Evolutionary conservation across 2,329 filamentous ascomycete species (phyloP), one percentile per base, ranked within the genome.

Genomic region (Madurella mycetomatis): DNA sequence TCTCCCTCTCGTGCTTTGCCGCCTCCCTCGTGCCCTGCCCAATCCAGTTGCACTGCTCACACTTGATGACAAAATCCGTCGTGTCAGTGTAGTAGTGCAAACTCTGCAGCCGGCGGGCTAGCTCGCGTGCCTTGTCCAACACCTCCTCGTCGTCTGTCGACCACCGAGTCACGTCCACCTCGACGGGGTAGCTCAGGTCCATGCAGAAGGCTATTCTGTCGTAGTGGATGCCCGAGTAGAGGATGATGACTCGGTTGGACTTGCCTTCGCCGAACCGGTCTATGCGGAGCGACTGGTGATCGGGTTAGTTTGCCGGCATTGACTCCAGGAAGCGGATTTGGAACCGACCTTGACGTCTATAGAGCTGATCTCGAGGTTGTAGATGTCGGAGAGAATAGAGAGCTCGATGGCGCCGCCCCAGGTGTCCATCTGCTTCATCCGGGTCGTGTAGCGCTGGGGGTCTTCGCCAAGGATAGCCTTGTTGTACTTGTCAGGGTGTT

Each of bases 351-450:
- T 78, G 41, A 96, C 90, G 67, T 95, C 90, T 60, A 92, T 86
- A 40, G 87, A 88, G 69, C 84, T 89, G 49, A 95, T 90, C 67
- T 96, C 90, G 30, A 95, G 80, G 56, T 87, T 83, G 68, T 96
- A 96, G 52, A 94, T 84, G 59, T 91, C 83, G 40, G 88, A 89
- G 15, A 97, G 73, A 54, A 96, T 92, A 53, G 84, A 85, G 17
- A 97, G 79, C 70, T 97, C 92, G 60, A 96, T 96, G 5, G 85
- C 90, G 5, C 92, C 92, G 49, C 92, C 92, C 92, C 92, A 97
- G 0, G 86, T 84, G 63, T 92, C 85, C 18, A 86, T 84, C 18
- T 85, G 83, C 60, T 87, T 84, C 60, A 97, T 95, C 78, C 87
- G 90, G 19, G 78, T 76, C 65, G 89, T 94, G 70, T 97, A 97